Evolutionary conservation across 2,329 filamentous ascomycete genomes (phyloP), one percentile per base, ranked within the genome.

Genomic region (Myriosclerotinia duriaeana): DNA sequence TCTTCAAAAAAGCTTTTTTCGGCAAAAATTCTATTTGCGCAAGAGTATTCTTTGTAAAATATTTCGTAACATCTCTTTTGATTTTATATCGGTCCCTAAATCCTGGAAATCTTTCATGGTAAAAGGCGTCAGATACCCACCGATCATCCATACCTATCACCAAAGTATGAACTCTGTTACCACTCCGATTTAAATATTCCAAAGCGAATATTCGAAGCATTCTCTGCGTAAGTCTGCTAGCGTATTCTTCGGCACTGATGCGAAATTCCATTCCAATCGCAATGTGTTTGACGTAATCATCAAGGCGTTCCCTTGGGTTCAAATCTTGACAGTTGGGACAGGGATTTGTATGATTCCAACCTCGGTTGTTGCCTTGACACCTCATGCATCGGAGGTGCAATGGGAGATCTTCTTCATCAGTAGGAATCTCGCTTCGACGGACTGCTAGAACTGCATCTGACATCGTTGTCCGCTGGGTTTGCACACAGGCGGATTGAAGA

Each of bases 281-380:
- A n/a, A 59, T 0, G 9, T 46, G 30, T 9, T 36, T 59, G 17
- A 59, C 34, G 17, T 34, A 20, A 34, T 36, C 40, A 59, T 46
- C 55, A 6, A 59, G 55, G 34, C 17, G 26, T 26, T 59, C 9
- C 34, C 55, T 59, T 20, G 40, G 40, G 17, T 59, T 59, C 17
- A 34, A 2, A 20, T 59, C 40, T 59, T 46, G 40, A n/a, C 40
- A 59, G 0, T 3, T n/a, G 2, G 4, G 1, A 36, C 55, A 59
- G n/a, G 40, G 55, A 46, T n/a, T n/a, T 34, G 8, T 5, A 59
- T 2, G 40, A 46, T 59, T 4, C 55, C 40, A 59, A 11, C 40
- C 26, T 7, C 7, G 3, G 36, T 59, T 14, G 15, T 36, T 14
- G 4, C 14, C 1, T 1, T 0, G 7, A 26, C 55, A 59, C 14